Conservation (phyloP, 1,284 basidiomycete genomes). For the Tetrapyrgos nigripes region DNA sequence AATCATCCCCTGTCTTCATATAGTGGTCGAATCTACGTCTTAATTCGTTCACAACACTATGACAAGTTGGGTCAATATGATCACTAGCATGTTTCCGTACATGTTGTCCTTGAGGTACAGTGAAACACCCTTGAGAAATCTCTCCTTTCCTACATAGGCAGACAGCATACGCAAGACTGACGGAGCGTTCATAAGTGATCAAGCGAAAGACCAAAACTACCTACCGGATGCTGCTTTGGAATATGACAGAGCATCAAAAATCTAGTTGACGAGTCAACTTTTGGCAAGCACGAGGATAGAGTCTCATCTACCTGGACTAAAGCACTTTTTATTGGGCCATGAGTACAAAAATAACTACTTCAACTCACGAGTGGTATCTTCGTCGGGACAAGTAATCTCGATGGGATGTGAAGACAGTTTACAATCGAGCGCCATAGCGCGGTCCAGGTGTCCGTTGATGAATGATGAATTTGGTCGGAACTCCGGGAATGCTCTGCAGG, state of each 20-base stretch:
- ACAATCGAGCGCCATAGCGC: slow-evolving; percentile 84
- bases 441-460: slow-evolving; percentile 64
- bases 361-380: slow-evolving; percentile 85
- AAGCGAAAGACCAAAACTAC: slow-evolving; percentile 21
- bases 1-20: slow-evolving; percentile 78
- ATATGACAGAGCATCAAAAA: slow-evolving; percentile 88
- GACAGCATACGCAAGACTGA: slow-evolving; percentile 96
- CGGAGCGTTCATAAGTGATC: neutral
- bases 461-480: slow-evolving; percentile 80
- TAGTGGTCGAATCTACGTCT: slow-evolving; percentile 78
- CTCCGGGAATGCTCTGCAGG: slow-evolving; percentile 79
- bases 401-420: slow-evolving; percentile 95
- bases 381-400: slow-evolving; percentile 91
- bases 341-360: slow-evolving; percentile 1
- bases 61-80: neutral
- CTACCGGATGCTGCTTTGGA: slow-evolving; percentile 85
- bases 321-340: neutral
- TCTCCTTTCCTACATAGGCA: slow-evolving; percentile 88
- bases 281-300: neutral
- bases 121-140: slow-evolving; percentile 87
- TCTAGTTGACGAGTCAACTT: slow-evolving; percentile 48
- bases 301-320: neutral
- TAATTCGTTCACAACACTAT: slow-evolving; percentile 78
- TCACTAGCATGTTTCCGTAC: slow-evolving; percentile 71
- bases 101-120: slow-evolving; percentile 87